Conservation (phyloP, 306 rosid species). For the Delonix regia region DNA sequence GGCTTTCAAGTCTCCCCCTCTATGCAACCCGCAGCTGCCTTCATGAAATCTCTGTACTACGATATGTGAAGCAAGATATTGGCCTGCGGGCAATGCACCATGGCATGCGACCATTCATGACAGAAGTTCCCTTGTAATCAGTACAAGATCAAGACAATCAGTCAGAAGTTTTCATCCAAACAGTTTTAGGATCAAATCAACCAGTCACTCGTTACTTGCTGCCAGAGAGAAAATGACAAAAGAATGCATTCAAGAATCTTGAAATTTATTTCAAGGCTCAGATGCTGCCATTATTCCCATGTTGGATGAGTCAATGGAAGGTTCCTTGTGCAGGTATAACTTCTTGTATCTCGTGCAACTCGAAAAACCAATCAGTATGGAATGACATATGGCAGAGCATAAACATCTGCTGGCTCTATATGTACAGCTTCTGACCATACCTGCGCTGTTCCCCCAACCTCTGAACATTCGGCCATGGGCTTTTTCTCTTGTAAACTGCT, state of each 20-base stretch:
- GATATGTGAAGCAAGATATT: slow-evolving; percentile 25
- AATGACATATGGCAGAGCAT: slow-evolving; percentile 77
- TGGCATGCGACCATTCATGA: slow-evolving; percentile 30
- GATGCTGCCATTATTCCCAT: slow-evolving; percentile 38
- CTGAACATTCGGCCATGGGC: slow-evolving; percentile 42
- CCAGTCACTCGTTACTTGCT: slow-evolving; percentile 35
- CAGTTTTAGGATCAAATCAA: background rate
- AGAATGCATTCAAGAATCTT: slow-evolving; percentile 42
- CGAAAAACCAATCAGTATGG: slow-evolving; percentile 60
- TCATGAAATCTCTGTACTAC: slow-evolving; percentile 43
- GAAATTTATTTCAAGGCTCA: slow-evolving; percentile 36
- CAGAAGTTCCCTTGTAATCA: slow-evolving; percentile 23
- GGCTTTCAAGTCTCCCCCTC: slow-evolving; percentile 42
- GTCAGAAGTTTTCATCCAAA: slow-evolving; percentile 22
- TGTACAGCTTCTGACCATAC: slow-evolving; percentile 80
- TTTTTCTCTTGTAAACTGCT: slow-evolving; percentile 42
- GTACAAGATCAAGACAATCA: slow-evolving; percentile 29
- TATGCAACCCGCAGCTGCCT: slow-evolving; percentile 46
- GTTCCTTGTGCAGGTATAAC: slow-evolving; percentile 31
- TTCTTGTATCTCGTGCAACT: slow-evolving; percentile 32
- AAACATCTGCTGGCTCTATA: slow-evolving; percentile 65
- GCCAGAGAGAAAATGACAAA: slow-evolving; percentile 37
- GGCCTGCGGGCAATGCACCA: slow-evolving; percentile 24
- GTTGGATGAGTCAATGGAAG: slow-evolving; percentile 19
- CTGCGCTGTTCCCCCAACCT: slow-evolving; percentile 46